A percentile compares a stretch with the other conserved stretches of the same genome.
These are phyloP conservation scores for Pseudozyma pruni DNA, from an alignment of 1,284 basidiomycete species.

Conservation along the genomic window DNA sequence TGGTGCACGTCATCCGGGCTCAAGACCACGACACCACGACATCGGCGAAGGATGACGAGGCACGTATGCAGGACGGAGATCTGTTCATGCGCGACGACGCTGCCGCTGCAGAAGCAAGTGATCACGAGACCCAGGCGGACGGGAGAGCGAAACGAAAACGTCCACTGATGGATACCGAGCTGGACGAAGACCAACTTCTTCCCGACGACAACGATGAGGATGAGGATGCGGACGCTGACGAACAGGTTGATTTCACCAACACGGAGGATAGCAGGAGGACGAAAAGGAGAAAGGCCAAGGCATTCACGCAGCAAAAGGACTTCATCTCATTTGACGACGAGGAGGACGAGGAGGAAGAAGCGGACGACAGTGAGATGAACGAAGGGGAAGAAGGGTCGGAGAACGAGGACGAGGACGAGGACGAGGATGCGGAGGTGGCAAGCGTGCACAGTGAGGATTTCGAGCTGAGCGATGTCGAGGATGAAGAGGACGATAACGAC, in stretches of 20 bases:
- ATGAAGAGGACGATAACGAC: conserved; percentile 4
- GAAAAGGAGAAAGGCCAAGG: conserved; percentile 34
- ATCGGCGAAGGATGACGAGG: conserved; percentile 8
- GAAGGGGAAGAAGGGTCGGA: conserved; percentile 11
- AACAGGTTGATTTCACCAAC: conserved; percentile 13
- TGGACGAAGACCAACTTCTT: conserved; percentile 14
- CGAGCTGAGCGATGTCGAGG: conserved; percentile 25
- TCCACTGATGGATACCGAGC: conserved; percentile 33
- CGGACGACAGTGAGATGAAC: conserved; percentile 13
- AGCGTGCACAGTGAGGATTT: conserved; percentile 52
- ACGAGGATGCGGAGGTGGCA: conserved; percentile 15
- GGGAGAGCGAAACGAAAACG: conserved; percentile 23
- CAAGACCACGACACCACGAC: conserved; percentile 1
- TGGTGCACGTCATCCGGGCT: conserved; percentile 57
- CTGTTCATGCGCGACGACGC: conserved; percentile 58
- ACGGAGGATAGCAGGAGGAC: conserved; percentile 2
- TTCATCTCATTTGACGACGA: conserved; percentile 60
- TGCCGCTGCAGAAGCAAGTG: conserved; percentile 24
- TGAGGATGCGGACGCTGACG: conserved; percentile 17
- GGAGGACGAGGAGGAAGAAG: conserved; percentile 15
- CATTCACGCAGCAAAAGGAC: conserved; percentile 57
- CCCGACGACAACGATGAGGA: conserved; percentile 11
- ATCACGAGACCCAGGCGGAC: conserved; percentile 1
- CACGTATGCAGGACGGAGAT: conserved; percentile 30
- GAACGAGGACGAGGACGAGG: conserved; percentile 14